Evolutionary conservation across 345 rosid species (phyloP).

Genomic region (Brassica carinata): DNA sequence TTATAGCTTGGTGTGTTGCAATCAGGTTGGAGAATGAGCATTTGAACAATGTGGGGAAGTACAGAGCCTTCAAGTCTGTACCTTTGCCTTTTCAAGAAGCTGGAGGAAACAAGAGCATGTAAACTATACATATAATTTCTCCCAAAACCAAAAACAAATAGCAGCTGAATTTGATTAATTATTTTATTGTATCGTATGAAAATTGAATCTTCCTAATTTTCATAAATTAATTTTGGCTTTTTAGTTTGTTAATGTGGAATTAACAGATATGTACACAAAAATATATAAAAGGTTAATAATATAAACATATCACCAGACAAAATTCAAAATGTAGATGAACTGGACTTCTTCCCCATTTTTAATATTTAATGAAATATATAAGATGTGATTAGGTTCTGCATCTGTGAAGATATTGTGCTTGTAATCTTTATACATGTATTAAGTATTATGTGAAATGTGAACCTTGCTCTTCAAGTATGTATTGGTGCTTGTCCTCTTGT

Average conservation of each 20-base stretch:
- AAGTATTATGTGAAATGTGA: background rate
- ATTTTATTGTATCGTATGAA: background rate
- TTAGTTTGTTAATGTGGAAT: background rate
- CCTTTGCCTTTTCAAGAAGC: conserved; percentile 66
- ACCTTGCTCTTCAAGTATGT: conserved; percentile 1
- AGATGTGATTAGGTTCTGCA: background rate
- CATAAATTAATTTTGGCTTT: background rate
- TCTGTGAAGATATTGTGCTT: background rate
- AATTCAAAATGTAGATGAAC: background rate
- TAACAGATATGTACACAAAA: background rate
- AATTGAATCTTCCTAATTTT: background rate
- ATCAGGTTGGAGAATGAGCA: conserved; percentile 89
- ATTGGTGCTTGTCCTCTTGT: background rate
- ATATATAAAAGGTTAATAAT: background rate
- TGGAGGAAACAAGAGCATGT: conserved; percentile 38
- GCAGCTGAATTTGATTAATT: background rate
- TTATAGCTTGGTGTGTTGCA: background rate
- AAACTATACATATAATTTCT: conserved; percentile 6
- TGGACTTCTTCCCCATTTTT: background rate
- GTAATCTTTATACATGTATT: background rate
- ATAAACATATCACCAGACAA: background rate
- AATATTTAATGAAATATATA: background rate
- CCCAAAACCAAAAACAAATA: background rate
- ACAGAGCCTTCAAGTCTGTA: conserved; percentile 75
- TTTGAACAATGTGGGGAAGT: conserved; percentile 80